A percentile compares a stretch with the other conserved stretches of the same genome.
phyloP scores from a whole-genome alignment of 371 early-diverging fungal species.

The Mortierella sp. region DNA sequence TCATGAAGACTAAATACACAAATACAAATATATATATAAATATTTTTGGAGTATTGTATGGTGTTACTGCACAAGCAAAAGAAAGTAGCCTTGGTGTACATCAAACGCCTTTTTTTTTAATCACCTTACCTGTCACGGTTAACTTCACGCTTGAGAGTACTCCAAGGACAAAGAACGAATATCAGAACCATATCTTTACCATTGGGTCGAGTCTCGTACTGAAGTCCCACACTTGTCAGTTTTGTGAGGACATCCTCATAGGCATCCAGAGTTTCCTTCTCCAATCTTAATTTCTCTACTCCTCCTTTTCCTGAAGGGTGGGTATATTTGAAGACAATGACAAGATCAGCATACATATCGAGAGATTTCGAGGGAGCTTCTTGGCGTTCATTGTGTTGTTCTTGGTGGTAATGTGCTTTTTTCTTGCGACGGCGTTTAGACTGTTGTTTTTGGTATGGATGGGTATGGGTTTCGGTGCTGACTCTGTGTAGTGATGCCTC shows the following conservation, averaged over 20 bases:
- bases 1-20: conserved; percentile 65
- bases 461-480: not conserved
- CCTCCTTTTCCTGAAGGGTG: conserved; percentile 6
- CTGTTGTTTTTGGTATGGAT: not conserved
- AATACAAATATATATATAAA: no score
- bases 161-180: conserved; percentile 43
- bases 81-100: no score
- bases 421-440: conserved; percentile 15
- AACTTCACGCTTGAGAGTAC: conserved; percentile 36
- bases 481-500: conserved; percentile 1
- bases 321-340: conserved; percentile 35
- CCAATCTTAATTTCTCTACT: conserved; percentile 7
- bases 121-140: conserved; percentile 24
- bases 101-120: no score
- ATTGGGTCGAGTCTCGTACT: conserved; percentile 37
- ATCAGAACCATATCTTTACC: conserved; percentile 30
- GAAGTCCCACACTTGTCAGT: conserved; percentile 24
- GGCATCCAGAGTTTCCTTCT: conserved; percentile 23
- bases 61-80: no score
- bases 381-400: no score
- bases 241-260: conserved; percentile 34
- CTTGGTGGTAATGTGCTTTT: no score
- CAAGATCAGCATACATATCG: conserved; percentile 35
- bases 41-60: not conserved
- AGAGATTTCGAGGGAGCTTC: conserved; percentile 27